phyloP scores from a whole-genome alignment of 768 basidiomycete species.

The Leccinum longicurvipes region DNA sequence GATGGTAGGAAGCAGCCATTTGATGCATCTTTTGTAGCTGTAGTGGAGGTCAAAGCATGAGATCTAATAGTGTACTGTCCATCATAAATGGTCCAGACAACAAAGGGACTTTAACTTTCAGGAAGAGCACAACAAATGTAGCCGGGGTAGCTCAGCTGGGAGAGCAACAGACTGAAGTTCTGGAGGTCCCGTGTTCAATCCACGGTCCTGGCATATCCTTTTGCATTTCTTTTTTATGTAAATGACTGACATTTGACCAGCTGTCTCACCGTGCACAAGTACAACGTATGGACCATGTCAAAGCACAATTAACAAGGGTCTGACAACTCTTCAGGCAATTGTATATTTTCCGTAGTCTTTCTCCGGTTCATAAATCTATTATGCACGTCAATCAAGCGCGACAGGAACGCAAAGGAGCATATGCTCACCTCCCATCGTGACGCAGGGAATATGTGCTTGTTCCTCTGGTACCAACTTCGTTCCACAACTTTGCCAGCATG shows the following conservation, averaged over 20 bases:
- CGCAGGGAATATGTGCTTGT: conserved; percentile 97
- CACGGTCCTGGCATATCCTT: conserved; percentile 64
- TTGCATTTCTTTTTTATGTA: not conserved
- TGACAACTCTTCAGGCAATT: conserved; percentile 43
- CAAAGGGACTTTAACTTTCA: not conserved
- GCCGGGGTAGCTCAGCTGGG: conserved; percentile 74
- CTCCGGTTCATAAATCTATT: conserved; percentile 87
- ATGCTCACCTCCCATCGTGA: conserved; percentile 84
- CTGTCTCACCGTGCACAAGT: not conserved
- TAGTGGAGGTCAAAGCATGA: conserved; percentile 3
- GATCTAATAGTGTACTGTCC: too few species aligned
- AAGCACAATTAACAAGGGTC: not conserved
- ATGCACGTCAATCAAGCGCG: not conserved
- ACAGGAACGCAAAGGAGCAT: not conserved
- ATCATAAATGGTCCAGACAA: not conserved
- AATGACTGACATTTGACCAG: not conserved
- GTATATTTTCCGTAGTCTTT: conserved; percentile 93
- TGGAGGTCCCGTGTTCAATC: conserved; percentile 80
- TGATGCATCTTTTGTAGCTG: conserved; percentile 7
- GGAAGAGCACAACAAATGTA: not conserved
- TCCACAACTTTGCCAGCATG: conserved; percentile 99
- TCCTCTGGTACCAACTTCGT: conserved; percentile 90
- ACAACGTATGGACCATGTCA: not conserved
- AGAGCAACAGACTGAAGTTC: conserved; percentile 76
- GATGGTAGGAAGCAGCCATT: not conserved